These are phyloP conservation scores for Ascochyta fabae DNA, from an alignment of 2,329 filamentous ascomycete genomes.

Conservation along the genomic window DNA sequence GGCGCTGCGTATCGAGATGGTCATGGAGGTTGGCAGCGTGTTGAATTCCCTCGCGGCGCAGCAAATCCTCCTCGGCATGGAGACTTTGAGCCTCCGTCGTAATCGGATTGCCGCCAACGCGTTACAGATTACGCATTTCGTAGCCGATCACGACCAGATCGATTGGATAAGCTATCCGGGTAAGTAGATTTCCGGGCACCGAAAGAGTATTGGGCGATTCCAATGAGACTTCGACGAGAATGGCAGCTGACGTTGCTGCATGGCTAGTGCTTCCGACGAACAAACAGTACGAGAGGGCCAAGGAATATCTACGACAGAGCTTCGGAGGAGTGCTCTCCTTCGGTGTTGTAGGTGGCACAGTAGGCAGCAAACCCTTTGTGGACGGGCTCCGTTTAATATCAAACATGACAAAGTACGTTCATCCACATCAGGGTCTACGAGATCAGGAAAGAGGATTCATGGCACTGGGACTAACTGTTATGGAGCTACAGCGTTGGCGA, in stretches of 20 bases:
- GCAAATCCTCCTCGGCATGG: no score
- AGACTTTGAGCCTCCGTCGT: no score
- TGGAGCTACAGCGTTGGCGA: background rate
- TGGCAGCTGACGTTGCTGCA: background rate
- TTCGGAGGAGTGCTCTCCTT: conserved; percentile 35
- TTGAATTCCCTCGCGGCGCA: no score
- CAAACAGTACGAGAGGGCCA: conserved; percentile 26
- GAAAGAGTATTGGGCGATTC: background rate
- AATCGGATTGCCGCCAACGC: no score
- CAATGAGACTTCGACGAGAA: background rate
- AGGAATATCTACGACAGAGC: conserved; percentile 26
- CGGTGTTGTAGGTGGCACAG: background rate
- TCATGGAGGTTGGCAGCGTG: no score
- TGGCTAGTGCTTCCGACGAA: conserved; percentile 5
- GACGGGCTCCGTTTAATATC: background rate
- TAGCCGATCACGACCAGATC: no score
- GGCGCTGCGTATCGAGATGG: no score
- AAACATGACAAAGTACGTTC: background rate
- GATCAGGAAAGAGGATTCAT: background rate
- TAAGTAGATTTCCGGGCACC: no score
- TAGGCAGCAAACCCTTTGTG: background rate
- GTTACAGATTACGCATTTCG: no score
- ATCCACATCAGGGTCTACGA: background rate
- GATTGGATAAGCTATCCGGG: no score
- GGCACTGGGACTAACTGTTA: background rate